Evolutionary conservation across 306 rosid species (phyloP).

Genomic region (Comarum palustre): DNA sequence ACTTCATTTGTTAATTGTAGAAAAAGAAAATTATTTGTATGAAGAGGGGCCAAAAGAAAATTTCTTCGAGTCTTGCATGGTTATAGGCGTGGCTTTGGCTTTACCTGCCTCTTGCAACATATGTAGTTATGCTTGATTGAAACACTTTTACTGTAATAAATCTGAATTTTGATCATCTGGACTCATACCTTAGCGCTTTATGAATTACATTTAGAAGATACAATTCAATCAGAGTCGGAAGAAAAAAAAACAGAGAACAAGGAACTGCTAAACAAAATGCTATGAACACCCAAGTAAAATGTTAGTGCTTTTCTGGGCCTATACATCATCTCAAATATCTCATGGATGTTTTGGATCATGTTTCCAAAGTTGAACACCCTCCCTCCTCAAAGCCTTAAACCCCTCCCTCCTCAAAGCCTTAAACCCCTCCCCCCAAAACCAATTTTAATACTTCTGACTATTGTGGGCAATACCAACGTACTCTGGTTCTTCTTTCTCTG

Average conservation of each 20-base stretch:
- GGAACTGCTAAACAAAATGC: background rate
- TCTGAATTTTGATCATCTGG: background rate
- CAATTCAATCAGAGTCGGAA: background rate
- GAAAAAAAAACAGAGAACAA: background rate
- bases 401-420: no score
- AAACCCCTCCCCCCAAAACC: no score
- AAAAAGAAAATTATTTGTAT: background rate
- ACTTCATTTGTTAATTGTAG: background rate
- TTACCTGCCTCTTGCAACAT: background rate
- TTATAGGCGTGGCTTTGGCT: no score
- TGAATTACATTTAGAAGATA: background rate
- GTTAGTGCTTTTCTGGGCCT: background rate
- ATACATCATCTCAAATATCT: background rate
- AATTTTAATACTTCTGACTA: background rate
- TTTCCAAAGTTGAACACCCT: background rate
- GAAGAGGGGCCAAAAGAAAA: background rate
- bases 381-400: no score
- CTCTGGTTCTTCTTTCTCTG: background rate
- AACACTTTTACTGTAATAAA: background rate
- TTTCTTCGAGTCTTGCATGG: background rate
- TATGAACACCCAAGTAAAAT: background rate
- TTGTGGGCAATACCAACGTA: background rate
- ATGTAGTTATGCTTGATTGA: background rate
- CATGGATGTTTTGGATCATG: background rate
- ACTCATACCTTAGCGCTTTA: background rate